Percentiles rank a stretch among this genome's conserved stretches.
Evolutionary conservation across 2,329 filamentous ascomycete species (phyloP).

Genomic region (Xylariaceae sp.): DNA sequence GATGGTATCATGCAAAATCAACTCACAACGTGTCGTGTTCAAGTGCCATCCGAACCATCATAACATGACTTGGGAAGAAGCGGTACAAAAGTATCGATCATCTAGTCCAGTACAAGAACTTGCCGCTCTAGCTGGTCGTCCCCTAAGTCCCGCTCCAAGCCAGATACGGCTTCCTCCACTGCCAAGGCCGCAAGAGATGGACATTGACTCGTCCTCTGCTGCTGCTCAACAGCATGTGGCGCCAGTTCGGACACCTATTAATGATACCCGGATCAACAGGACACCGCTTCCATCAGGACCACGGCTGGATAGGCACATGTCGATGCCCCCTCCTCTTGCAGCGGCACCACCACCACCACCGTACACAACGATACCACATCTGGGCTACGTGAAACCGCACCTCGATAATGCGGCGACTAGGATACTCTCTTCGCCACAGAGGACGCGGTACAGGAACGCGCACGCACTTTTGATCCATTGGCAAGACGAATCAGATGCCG

Average conservation of each 20-base stretch:
- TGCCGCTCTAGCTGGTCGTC: conserved; percentile 41
- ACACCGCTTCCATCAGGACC: conserved; percentile 57
- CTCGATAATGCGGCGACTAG: conserved; percentile 50
- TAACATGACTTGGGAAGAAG: conserved; percentile 60
- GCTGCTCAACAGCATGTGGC: conserved; percentile 24
- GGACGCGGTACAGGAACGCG: conserved; percentile 53
- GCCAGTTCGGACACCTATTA: conserved; percentile 38
- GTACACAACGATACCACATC: conserved; percentile 40
- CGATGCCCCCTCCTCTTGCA: conserved; percentile 30
- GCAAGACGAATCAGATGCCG: conserved; percentile 43
- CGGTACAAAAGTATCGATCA: conserved; percentile 52
- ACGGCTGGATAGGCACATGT: conserved; percentile 50
- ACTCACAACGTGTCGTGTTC: conserved; percentile 24
- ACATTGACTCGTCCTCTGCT: conserved; percentile 46
- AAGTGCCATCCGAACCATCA: conserved; percentile 61
- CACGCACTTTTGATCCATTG: conserved; percentile 54
- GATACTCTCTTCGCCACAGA: conserved; percentile 48
- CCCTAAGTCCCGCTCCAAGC: conserved; percentile 46
- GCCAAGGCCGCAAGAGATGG: conserved; percentile 53
- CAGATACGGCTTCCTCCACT: conserved; percentile 40
- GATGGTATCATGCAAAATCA: not conserved
- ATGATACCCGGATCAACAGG: conserved; percentile 47
- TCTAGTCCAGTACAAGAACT: conserved; percentile 54
- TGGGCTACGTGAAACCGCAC: conserved; percentile 51
- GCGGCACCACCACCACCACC: conserved; percentile 23